Base-by-base conservation (phyloP, 225 moss, liverwort and hornwort genomes). In the Marchantia polymorpha region DNA sequence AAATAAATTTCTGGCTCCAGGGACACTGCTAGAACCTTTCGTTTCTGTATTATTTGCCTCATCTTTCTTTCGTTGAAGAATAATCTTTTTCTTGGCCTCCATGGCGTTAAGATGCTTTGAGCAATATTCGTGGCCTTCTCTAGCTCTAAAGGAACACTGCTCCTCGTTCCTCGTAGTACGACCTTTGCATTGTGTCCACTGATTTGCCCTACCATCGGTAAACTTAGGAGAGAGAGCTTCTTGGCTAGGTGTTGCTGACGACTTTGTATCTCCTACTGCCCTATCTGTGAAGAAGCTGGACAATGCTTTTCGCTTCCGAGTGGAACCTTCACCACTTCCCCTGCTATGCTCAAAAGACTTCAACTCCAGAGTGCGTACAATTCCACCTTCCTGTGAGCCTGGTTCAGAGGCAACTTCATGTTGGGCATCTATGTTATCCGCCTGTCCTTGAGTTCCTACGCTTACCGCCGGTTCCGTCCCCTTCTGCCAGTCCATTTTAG, bases 101-200 rank as follows among this genome's bases (percentile, higher is more conserved):
- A 77, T 49, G 15, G 87, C 76, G 69, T 81, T 83, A 25, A 87
- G 61, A 77, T 85, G 82, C 59, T 89, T 91, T 73, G 90, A 86
- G 77, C 87, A 88, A 50, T 83, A 83, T 68, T 77, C 68, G 78
- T 83, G 52, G 8, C 91, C 88, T 73, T 82, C 76, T 80, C 83
- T 90, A 54, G 91, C 84, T 81, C 86, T 88, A 73, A 90, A 91
- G 22, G 84, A 87, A 48, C 94, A 94, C 72, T 83, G 94, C 3
- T 86, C 91, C 63, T 89, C 94, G 39, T 79, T 88, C 60, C 94
- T 87, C 11, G 84, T 87, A 58, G 91, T 94, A 58, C 90, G 90
- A 69, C 92, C 90, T 68, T 77, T 75, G 77, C 91, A 92, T 31
- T 91, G 91, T 27, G 68, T 78, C 80, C 69, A 55, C 12, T 22